Evolutionary conservation across 75 land plant genomes (phyloP).

Genomic region (Pinus albicaulis): DNA sequence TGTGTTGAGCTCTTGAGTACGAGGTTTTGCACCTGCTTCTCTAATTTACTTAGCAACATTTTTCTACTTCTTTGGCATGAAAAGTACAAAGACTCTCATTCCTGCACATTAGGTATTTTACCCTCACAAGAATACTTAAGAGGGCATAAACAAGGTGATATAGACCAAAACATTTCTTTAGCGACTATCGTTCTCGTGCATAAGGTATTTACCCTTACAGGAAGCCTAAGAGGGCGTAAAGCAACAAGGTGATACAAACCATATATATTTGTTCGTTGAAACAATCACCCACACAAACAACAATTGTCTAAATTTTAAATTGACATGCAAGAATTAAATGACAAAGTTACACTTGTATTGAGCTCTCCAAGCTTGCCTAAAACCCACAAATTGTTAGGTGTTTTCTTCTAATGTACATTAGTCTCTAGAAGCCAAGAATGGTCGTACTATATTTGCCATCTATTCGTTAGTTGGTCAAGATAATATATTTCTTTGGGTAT

Average conservation of each 20-base stretch:
- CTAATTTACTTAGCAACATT: no score
- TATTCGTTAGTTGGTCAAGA: slow-evolving; percentile 2
- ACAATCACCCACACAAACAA: not conserved
- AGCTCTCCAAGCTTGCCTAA: not conserved
- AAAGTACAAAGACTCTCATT: no score
- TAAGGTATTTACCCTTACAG: not conserved
- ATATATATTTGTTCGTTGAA: not conserved
- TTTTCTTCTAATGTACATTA: not conserved
- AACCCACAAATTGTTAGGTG: not conserved
- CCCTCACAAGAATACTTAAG: no score
- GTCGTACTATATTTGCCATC: not conserved
- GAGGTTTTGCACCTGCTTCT: no score
- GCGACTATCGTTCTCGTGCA: not conserved
- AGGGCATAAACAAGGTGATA: no score
- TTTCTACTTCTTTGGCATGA: no score
- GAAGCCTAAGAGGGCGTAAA: not conserved
- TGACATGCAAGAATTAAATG: not conserved
- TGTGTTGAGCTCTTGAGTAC: no score
- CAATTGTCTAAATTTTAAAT: not conserved
- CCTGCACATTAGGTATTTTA: no score
- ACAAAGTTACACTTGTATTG: not conserved
- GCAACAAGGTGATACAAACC: not conserved
- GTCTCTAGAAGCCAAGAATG: not conserved
- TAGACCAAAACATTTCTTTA: no score
- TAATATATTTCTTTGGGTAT: slow-evolving; percentile 4